phyloP scores from a whole-genome alignment of 1,284 basidiomycete genomes.

The Sporisorium sorghi region DNA sequence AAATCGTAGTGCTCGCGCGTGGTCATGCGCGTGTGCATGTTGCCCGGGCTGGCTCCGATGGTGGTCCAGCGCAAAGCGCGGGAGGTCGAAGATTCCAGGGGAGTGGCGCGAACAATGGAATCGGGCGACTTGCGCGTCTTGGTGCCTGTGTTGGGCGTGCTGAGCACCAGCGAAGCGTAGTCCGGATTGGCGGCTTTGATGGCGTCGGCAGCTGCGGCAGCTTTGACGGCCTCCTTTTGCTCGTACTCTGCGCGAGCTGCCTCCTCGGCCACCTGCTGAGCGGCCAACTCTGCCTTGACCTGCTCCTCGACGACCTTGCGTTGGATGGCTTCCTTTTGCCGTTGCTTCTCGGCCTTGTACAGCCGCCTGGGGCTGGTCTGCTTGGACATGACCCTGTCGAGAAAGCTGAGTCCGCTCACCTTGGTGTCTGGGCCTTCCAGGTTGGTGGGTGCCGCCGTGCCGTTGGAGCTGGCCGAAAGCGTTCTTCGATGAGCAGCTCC shows the following conservation, averaged over 20 bases:
- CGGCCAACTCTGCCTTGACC: constrained; percentile 33
- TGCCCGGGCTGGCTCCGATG: constrained; percentile 41
- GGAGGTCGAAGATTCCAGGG: constrained; percentile 26
- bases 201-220: constrained; percentile 36
- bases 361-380: constrained; percentile 62
- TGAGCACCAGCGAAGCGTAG: constrained; percentile 41
- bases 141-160: constrained; percentile 30
- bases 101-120: constrained; percentile 33
- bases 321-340: constrained; percentile 39
- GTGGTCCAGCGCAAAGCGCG: constrained; percentile 45
- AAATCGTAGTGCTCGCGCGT: constrained; percentile 63
- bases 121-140: constrained; percentile 37
- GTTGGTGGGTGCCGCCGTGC: constrained; percentile 20
- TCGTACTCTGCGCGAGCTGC: constrained; percentile 39
- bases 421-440: constrained; percentile 48
- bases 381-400: constrained; percentile 65
- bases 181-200: constrained; percentile 44
- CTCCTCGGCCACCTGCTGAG: constrained; percentile 28
- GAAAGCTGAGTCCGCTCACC: constrained; percentile 62
- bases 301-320: constrained; percentile 28
- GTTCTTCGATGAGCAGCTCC: constrained; percentile 36
- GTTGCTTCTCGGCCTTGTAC: constrained; percentile 58
- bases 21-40: constrained; percentile 54
- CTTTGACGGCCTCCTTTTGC: constrained; percentile 40
- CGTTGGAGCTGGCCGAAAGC: constrained; percentile 33